Evolutionary conservation across 1,284 basidiomycete species (phyloP).

Genomic region (Trametes hirsuta): DNA sequence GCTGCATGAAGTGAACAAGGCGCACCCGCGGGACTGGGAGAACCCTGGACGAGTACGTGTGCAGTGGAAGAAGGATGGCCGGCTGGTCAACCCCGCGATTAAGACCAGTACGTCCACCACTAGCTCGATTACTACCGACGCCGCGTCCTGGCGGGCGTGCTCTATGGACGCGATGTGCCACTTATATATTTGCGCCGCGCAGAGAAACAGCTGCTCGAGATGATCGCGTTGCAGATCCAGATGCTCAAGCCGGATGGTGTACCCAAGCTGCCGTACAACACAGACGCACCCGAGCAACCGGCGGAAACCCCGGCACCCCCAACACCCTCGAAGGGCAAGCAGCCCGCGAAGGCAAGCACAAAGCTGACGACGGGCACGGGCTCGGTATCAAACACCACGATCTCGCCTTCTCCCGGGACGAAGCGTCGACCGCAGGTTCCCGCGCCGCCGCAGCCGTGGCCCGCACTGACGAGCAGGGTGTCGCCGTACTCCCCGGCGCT

Average conservation of each 20-base stretch:
- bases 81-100: slow-evolving; percentile 70
- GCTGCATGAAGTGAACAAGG: slow-evolving; percentile 87
- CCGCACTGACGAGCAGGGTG: slow-evolving; percentile 54
- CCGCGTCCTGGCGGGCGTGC: neutral
- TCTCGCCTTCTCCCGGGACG: slow-evolving; percentile 35
- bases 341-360: slow-evolving; percentile 42
- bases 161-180: slow-evolving; percentile 1
- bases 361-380: slow-evolving; percentile 29
- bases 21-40: slow-evolving; percentile 95
- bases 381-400: slow-evolving; percentile 29
- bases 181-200: slow-evolving; percentile 16
- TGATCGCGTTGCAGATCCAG: slow-evolving; percentile 78
- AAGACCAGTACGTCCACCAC: slow-evolving; percentile 71
- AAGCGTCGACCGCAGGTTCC: slow-evolving; percentile 46
- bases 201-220: slow-evolving; percentile 87
- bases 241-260: slow-evolving; percentile 70
- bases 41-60: slow-evolving; percentile 94
- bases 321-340: slow-evolving; percentile 44
- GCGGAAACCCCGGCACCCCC: slow-evolving; percentile 30
- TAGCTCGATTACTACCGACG: neutral
- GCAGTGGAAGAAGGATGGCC: slow-evolving; percentile 84
- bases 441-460: slow-evolving; percentile 56
- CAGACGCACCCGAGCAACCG: slow-evolving; percentile 29
- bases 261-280: slow-evolving; percentile 67
- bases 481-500: slow-evolving; percentile 74